Base-by-base conservation (phyloP, 2,329 filamentous ascomycete genomes). In the Neonectria magnoliae region DNA sequence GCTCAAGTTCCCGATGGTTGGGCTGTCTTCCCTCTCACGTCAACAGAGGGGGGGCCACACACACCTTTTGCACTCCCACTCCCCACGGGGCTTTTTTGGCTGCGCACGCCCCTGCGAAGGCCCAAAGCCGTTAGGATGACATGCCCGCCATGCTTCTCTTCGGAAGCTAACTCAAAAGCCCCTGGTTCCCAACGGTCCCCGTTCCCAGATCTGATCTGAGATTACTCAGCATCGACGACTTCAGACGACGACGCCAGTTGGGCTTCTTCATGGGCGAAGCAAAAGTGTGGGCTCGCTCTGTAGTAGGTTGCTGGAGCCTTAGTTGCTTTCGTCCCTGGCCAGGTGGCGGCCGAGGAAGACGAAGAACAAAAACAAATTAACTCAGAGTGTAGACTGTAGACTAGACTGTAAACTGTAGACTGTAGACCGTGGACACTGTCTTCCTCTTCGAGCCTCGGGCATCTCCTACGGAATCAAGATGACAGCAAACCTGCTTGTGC, bases 141-240 rank as follows among this genome's bases (percentile, higher is more conserved):
- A 22, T 55, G 38, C 25, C 41, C 5, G 22, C 44, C 53, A 25
- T 45, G 42, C 20, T 51, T 4, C 18, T 22, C 27, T 29, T 42
- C 45, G 54, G 60, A 45, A 57, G 53, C 60, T 62, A 62, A 62
- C 45, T 45, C 47, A 25, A 44, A 56, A n/a, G 25, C n/a, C 45
- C 47, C 52, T 45, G 53, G 59, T 25, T 56, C 53, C 45, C 29
- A 51, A 33, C 48, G 48, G 48, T 51, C 52, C 25, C 41, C 25
- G 25, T 25, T 38, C 29, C 44, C n/a, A 45, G 11, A 14, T 27
- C 25, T n/a, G 11, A 50, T 27, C 25, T n/a, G 11, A 50, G 60
- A 63, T 63, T 58, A 63, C 60, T 63, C 60, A 63, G 55, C 60
- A 59, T 36, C 6, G 48, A 63, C 33, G 60, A 53, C 55, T 33